Percentiles rank a stretch among this genome's conserved stretches.
phyloP scores from a whole-genome alignment of 306 rosid species.

The Pterocarpus santalinus region DNA sequence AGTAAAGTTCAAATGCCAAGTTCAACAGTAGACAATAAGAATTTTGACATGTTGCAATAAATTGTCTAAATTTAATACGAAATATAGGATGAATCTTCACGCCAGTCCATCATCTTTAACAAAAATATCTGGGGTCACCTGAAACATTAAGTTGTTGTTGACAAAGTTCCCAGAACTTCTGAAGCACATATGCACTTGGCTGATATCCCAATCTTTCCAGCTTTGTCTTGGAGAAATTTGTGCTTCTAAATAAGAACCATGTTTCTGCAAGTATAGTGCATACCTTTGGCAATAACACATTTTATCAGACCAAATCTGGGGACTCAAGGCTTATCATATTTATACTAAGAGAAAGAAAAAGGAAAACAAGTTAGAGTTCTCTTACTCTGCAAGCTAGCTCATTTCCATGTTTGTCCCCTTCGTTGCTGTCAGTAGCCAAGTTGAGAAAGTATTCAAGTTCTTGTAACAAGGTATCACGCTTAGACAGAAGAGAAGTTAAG shows the following conservation, averaged over 20 bases:
- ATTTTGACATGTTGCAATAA: not conserved
- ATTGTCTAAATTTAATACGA: slow-evolving; percentile 31
- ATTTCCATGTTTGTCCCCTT: slow-evolving; percentile 60
- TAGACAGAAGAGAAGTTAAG: slow-evolving; percentile 63
- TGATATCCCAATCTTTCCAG: slow-evolving; percentile 78
- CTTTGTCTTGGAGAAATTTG: slow-evolving; percentile 61
- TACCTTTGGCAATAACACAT: slow-evolving; percentile 63
- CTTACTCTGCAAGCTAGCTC: slow-evolving; percentile 85
- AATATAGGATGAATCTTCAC: slow-evolving; percentile 27
- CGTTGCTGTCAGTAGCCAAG: slow-evolving; percentile 63
- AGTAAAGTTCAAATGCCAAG: slow-evolving; percentile 16
- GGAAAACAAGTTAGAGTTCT: slow-evolving; percentile 43
- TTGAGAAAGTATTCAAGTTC: slow-evolving; percentile 73
- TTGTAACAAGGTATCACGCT: slow-evolving; percentile 72
- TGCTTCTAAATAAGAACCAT: slow-evolving; percentile 69
- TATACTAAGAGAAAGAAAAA: slow-evolving; percentile 34
- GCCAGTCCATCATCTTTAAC: slow-evolving; percentile 1
- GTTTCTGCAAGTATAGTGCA: slow-evolving; percentile 73
- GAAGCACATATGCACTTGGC: slow-evolving; percentile 65
- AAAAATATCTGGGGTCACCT: slow-evolving; percentile 57
- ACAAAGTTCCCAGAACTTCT: slow-evolving; percentile 85
- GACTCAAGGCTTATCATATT: slow-evolving; percentile 20
- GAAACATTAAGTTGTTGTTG: slow-evolving; percentile 74
- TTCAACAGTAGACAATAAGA: slow-evolving; percentile 22
- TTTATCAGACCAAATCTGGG: slow-evolving; percentile 50